Percentiles rank a stretch among this genome's conserved stretches.
These are phyloP conservation scores for Ettlia oleoabundans DNA, from an alignment of 139 green algal genomes.

Conservation along the genomic window DNA sequence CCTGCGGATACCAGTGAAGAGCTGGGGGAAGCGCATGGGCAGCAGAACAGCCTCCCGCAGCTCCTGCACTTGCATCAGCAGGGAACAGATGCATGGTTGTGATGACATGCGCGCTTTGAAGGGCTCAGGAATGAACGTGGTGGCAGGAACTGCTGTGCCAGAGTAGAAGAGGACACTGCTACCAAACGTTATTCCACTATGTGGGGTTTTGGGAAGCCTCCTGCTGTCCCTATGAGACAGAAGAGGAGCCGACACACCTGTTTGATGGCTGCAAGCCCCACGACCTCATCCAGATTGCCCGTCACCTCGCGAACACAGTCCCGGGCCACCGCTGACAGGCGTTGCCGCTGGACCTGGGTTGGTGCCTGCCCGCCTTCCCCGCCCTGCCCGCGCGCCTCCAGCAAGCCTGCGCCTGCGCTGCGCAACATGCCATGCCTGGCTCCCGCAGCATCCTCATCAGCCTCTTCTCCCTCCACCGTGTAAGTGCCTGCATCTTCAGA, in stretches of 20 bases:
- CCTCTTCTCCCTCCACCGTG: neutral
- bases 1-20: conserved; percentile 64
- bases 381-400: neutral
- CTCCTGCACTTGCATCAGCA: conserved; percentile 48
- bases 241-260: neutral
- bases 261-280: conserved; percentile 46
- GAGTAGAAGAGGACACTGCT: too few relatives aligned
- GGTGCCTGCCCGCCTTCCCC: too few relatives aligned
- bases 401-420: neutral
- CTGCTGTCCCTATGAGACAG: too few relatives aligned
- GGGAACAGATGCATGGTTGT: neutral
- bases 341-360: neutral
- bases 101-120: too few relatives aligned
- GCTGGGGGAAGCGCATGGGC: conserved; percentile 56
- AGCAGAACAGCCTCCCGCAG: conserved; percentile 61
- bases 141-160: too few relatives aligned
- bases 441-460: neutral
- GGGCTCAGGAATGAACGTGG: too few relatives aligned
- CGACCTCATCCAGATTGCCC: conserved; percentile 55
- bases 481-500: neutral
- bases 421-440: too few relatives aligned
- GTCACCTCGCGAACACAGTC: conserved; percentile 36
- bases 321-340: conserved; percentile 26
- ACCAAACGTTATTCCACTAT: too few relatives aligned
- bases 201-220: too few relatives aligned